These are phyloP conservation scores for Aureobasidium sp. DNA, from an alignment of 2,329 filamentous ascomycete genomes.

Conservation along the genomic window DNA sequence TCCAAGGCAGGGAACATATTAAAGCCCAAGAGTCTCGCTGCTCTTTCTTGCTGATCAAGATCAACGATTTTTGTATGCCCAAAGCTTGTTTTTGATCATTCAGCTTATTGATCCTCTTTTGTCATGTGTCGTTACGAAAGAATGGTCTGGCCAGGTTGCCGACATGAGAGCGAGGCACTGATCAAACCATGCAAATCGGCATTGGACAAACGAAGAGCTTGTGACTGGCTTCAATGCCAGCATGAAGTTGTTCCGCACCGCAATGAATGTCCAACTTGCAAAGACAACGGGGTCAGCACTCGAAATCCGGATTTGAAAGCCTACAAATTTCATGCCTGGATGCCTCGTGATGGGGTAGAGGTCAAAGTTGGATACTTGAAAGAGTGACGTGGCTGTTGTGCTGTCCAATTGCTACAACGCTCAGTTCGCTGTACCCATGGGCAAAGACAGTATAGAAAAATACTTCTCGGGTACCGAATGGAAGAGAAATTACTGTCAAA, in stretches of 20 bases:
- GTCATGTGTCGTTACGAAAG: slow-evolving; percentile 6
- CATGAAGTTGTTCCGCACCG: slow-evolving; percentile 5
- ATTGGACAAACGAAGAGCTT: not conserved
- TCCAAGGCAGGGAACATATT: not conserved
- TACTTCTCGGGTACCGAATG: not conserved
- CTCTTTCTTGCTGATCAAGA: not conserved
- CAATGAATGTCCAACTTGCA: slow-evolving; percentile 5
- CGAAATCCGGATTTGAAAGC: not conserved
- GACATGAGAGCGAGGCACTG: not conserved
- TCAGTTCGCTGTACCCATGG: not conserved
- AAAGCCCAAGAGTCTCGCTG: not conserved
- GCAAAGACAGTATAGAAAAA: not conserved
- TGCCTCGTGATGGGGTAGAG: not conserved
- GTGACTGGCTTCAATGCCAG: slow-evolving; percentile 7
- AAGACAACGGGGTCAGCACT: slow-evolving; percentile 2
- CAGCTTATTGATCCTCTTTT: not conserved
- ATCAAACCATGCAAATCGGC: not conserved
- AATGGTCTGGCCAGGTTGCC: slow-evolving; percentile 8
- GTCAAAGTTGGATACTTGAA: slow-evolving; percentile 1
- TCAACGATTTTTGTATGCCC: not conserved
- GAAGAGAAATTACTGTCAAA: not conserved
- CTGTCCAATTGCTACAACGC: not conserved
- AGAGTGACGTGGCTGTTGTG: not conserved
- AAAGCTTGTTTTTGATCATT: not conserved
- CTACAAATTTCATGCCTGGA: slow-evolving; percentile 7